Conservation (phyloP, 2,329 filamentous ascomycete genomes). For the Apiospora aurea region DNA sequence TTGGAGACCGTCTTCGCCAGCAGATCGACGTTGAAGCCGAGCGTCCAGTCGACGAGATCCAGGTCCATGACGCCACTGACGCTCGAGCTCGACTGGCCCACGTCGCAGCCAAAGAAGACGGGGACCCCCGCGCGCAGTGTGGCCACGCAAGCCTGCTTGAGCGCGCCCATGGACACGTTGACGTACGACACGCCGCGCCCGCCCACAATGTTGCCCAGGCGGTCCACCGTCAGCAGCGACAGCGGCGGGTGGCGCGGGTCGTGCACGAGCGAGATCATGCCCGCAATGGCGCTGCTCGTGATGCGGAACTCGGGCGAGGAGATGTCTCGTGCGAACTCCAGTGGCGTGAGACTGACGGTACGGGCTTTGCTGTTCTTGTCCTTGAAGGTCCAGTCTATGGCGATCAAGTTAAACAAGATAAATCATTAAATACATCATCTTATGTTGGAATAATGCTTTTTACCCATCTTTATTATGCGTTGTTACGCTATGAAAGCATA, state of each 20-base stretch:
- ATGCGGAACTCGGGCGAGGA: conserved; percentile 66
- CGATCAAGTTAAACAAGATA: not conserved
- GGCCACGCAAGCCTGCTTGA: conserved; percentile 76
- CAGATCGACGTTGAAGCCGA: conserved; percentile 81
- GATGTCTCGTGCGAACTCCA: conserved; percentile 74
- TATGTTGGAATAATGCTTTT: not conserved
- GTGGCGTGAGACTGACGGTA: conserved; percentile 69
- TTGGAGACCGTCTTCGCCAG: conserved; percentile 73
- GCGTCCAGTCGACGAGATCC: conserved; percentile 76
- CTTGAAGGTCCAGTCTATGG: conserved; percentile 76
- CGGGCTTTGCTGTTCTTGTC: conserved; percentile 72
- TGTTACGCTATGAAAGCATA: not conserved
- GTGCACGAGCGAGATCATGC: conserved; percentile 83
- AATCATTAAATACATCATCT: not conserved
- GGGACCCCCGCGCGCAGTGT: conserved; percentile 83
- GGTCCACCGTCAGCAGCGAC: conserved; percentile 75
- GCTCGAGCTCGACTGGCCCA: conserved; percentile 80
- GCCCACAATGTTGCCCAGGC: conserved; percentile 82
- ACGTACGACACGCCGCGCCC: conserved; percentile 80
- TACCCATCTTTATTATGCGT: not conserved
- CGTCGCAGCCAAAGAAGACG: conserved; percentile 89
- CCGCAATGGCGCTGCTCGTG: conserved; percentile 66
- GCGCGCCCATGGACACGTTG: conserved; percentile 76
- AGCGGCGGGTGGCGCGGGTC: conserved; percentile 82
- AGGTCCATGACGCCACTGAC: conserved; percentile 80